These are phyloP conservation scores for Cronartium quercuum DNA, from an alignment of 1,284 basidiomycete genomes.

Conservation along the genomic window DNA sequence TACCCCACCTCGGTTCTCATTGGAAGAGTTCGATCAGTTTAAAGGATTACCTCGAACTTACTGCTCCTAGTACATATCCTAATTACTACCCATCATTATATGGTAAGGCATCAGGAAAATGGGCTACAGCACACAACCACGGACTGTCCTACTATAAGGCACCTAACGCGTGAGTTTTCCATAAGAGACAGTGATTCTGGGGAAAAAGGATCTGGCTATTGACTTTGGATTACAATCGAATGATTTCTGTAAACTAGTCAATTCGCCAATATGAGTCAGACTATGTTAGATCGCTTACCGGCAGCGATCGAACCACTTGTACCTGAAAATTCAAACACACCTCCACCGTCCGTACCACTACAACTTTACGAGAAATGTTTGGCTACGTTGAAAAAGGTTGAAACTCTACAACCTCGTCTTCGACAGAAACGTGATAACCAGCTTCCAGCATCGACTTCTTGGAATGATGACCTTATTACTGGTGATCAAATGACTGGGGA, in stretches of 20 bases:
- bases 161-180: constrained; percentile 15
- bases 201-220: no score
- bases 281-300: constrained; percentile 25
- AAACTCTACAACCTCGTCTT: constrained; percentile 3
- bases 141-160: constrained; percentile 16
- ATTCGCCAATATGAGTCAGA: constrained; percentile 4
- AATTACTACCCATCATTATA: constrained; percentile 11
- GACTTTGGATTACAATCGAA: no score
- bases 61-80: constrained; percentile 9
- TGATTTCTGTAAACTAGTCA: neutral
- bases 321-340: neutral
- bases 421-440: constrained; percentile 8
- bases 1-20: constrained; percentile 13
- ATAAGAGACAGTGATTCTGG: no score
- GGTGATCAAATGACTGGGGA: constrained; percentile 21
- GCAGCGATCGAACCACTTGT: constrained; percentile 19
- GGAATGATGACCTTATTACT: constrained; percentile 17
- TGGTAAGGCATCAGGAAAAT: constrained; percentile 15
- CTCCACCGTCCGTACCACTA: neutral
- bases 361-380: constrained; percentile 15
- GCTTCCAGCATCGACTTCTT: neutral
- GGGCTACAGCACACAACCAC: constrained; percentile 12
- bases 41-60: constrained; percentile 13
- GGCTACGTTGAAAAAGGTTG: constrained; percentile 4
- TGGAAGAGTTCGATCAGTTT: constrained; percentile 27